Evolutionary conservation across 2,329 filamentous ascomycete species (phyloP), one percentile per base, ranked within the genome.

Genomic region (Pyrenophora seminiperda): DNA sequence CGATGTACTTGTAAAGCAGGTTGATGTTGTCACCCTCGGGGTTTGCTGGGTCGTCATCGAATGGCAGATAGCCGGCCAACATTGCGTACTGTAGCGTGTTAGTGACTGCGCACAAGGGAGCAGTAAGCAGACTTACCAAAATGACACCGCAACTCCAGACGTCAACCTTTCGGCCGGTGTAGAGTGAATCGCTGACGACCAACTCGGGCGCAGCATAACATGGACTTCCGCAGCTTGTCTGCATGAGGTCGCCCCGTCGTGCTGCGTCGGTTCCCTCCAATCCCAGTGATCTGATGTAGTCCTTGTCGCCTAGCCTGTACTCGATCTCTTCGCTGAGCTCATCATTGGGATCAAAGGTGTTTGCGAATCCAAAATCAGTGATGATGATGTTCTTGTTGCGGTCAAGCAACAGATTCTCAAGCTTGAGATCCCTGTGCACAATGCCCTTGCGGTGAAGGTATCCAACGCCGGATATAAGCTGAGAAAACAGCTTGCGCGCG

Each of bases 111-210:
- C 32, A 9, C 15, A 27, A 38, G 45, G 50, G 22, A n/a, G 9
- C 27, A 3, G 13, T 9, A 14, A 58, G 41, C 13, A 20, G 22
- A 80, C 90, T 76, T 82, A 97, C 93, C 82, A 99, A 74, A 68
- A 99, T 99, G 31, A 99, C 94, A 76, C 94, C 94, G 72, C 94
- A 99, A 74, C 94, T 97, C 94, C 94, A 99, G 29, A 99, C 94
- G 70, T 99, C 94, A 19, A 99, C 94, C 75, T 99, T 99, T 43
- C 93, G 86, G 38, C 94, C 94, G 2, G 94, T 99, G 75, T 99
- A 99, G 6, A 99, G 78, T 13, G 92, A 96, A 74, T 99, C 94
- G 72, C 91, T 97, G 54, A 99, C 94, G 11, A 99, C 94, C 45
- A 99, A 81, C 76, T 99, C 94, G 4, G 94, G 94, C 11, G 94